Evolutionary conservation across 164 flowering plant genomes (phyloP).

Genomic region (Protea cynaroides): DNA sequence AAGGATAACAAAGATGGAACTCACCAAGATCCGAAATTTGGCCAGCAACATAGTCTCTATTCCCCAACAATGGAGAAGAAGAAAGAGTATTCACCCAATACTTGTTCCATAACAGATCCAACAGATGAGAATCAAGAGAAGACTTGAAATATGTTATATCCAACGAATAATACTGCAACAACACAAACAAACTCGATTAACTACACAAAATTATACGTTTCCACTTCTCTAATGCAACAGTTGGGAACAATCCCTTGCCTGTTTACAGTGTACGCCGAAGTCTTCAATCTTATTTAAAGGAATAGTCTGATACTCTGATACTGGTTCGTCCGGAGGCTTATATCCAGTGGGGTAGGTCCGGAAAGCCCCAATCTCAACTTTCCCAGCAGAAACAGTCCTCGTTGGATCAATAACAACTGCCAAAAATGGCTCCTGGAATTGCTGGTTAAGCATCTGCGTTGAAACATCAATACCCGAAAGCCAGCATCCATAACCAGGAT

Average conservation of each 20-base stretch:
- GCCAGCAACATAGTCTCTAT: constrained; percentile 97
- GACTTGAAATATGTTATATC: constrained; percentile 97
- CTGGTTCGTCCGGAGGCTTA: constrained; percentile 91
- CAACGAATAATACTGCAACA: constrained; percentile 85
- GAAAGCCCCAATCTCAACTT: constrained; percentile 97
- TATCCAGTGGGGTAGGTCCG: constrained; percentile 91
- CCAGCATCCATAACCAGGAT: constrained; percentile 99
- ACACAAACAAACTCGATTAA: neutral
- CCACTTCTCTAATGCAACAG: neutral
- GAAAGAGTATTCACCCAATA: constrained; percentile 98
- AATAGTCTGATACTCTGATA: constrained; percentile 96
- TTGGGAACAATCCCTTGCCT: constrained; percentile 33
- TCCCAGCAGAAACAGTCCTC: constrained; percentile 95
- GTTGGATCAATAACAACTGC: constrained; percentile 98
- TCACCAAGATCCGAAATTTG: constrained; percentile 97
- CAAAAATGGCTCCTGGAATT: constrained; percentile 90
- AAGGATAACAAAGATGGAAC: neutral
- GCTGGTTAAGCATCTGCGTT: constrained; percentile 95
- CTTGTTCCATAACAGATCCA: constrained; percentile 97
- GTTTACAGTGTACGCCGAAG: constrained; percentile 98
- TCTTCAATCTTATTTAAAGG: constrained; percentile 97
- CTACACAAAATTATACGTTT: neutral
- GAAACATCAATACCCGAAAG: constrained; percentile 96
- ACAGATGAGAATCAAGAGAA: constrained; percentile 79
- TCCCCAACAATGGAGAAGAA: constrained; percentile 88